A percentile compares a stretch with the other conserved stretches of the same genome.
phyloP scores from a whole-genome alignment of 495 filamentous ascomycete species.

The Delitschia confertaspora region DNA sequence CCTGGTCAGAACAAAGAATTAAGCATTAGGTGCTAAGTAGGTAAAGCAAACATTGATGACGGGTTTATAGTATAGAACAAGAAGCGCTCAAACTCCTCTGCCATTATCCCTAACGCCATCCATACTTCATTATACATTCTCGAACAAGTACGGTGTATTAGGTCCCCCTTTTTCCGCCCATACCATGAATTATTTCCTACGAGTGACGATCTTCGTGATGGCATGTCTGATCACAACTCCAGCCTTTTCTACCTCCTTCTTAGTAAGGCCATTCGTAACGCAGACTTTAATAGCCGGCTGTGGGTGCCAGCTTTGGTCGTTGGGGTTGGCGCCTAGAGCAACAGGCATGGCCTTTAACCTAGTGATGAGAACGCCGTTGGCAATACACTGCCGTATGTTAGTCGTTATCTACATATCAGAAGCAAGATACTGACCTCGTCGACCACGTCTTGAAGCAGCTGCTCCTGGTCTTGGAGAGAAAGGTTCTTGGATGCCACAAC shows the following conservation, averaged over 20 bases:
- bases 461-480: constrained; percentile 67
- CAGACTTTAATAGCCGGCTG: constrained; percentile 82
- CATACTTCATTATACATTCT: not conserved
- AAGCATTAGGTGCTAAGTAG: too few species aligned
- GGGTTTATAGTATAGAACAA: too few species aligned
- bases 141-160: constrained; percentile 15
- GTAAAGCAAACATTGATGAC: too few species aligned
- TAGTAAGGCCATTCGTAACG: constrained; percentile 73
- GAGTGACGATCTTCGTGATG: constrained; percentile 75
- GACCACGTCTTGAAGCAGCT: constrained; percentile 76
- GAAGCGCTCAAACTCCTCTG: too few species aligned
- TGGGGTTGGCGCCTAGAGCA: constrained; percentile 48
- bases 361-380: constrained; percentile 81
- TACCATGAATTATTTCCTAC: constrained; percentile 37
- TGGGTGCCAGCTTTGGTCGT: constrained; percentile 50
- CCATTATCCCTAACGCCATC: not conserved
- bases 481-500: constrained; percentile 62
- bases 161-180: not conserved
- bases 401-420: constrained; percentile 38
- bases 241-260: constrained; percentile 91
- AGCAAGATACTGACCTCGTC: constrained; percentile 63
- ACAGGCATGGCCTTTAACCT: constrained; percentile 69
- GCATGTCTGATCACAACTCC: constrained; percentile 82
- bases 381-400: constrained; percentile 39
- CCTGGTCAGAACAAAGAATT: too few species aligned